These are phyloP conservation scores for Acanthamoeba royreba DNA, from an alignment of 208 protist genomes.

Conservation along the genomic window DNA sequence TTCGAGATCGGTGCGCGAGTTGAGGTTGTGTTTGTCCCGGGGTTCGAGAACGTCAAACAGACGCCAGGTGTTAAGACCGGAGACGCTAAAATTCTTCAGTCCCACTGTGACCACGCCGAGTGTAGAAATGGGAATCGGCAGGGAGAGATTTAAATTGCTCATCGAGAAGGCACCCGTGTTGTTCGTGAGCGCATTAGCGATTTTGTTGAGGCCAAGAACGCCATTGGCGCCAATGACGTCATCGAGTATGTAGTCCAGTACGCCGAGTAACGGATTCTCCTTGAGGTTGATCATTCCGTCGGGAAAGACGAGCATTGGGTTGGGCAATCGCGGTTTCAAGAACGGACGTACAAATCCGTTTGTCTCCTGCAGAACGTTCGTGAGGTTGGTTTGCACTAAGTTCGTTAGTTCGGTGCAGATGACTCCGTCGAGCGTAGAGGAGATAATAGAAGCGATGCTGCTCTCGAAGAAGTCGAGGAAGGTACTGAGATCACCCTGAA, in stretches of 20 bases:
- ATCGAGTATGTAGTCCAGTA: conserved; percentile 45
- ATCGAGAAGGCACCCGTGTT: background rate
- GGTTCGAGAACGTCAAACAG: background rate
- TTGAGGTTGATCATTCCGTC: background rate
- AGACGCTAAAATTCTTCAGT: background rate
- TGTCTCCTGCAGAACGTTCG: background rate
- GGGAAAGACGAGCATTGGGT: background rate
- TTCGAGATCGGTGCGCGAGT: background rate
- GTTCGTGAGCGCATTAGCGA: conserved; percentile 53
- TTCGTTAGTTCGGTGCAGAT: background rate
- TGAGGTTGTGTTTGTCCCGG: background rate
- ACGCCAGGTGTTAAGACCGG: conserved; percentile 52
- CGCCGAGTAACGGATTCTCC: background rate
- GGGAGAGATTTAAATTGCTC: background rate
- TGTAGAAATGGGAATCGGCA: background rate
- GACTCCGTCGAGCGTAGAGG: background rate
- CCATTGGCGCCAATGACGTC: conserved; percentile 36
- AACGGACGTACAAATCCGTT: background rate
- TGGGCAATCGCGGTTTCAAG: background rate
- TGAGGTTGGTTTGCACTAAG: conserved; percentile 1
- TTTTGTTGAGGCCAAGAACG: conserved; percentile 49
- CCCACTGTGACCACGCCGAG: background rate
- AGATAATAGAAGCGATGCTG: background rate
- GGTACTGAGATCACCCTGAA: background rate
- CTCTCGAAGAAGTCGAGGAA: conserved; percentile 1